These are phyloP conservation scores for Fomitopsis pinicola DNA, from an alignment of 1,284 basidiomycete species.

Conservation along the genomic window DNA sequence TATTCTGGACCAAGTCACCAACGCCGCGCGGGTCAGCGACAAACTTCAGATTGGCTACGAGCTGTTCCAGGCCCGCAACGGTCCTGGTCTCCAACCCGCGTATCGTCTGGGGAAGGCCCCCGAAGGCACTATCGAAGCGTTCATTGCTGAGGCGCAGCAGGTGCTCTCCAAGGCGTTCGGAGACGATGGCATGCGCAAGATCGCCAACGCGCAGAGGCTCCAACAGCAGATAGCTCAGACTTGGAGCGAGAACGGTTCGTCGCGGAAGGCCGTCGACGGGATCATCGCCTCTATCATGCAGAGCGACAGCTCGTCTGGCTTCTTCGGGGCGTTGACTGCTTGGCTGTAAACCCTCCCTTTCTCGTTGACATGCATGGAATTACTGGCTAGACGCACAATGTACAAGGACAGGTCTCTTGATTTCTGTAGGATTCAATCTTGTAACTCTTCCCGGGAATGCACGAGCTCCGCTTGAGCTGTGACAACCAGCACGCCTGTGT, in stretches of 20 bases:
- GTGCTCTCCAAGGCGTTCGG: conserved; percentile 17
- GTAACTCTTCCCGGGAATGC: not conserved
- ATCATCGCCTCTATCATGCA: not conserved
- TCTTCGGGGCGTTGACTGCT: not conserved
- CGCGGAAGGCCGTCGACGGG: conserved; percentile 5
- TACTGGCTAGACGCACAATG: not conserved
- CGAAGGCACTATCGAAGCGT: conserved; percentile 10
- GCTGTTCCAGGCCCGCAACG: conserved; percentile 23
- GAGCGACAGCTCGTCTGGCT: not conserved
- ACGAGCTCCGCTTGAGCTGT: not conserved
- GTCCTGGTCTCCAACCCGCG: conserved; percentile 13
- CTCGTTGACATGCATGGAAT: not conserved
- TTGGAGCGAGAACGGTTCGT: conserved; percentile 12
- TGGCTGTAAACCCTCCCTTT: not conserved
- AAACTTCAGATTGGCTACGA: conserved; percentile 23
- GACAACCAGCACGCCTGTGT: not conserved
- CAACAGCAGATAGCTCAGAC: conserved; percentile 3
- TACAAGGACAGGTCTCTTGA: not conserved
- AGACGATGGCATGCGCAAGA: conserved; percentile 16
- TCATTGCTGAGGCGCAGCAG: conserved; percentile 11
- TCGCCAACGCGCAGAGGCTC: conserved; percentile 6
- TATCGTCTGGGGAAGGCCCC: conserved; percentile 13
- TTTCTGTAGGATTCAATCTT: not conserved
- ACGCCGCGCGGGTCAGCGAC: conserved; percentile 14
- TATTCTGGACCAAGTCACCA: conserved; percentile 17